A percentile compares a stretch with the other conserved stretches of the same genome.
Evolutionary conservation across 345 rosid species (phyloP).

Genomic region (Rhizophora mangle): DNA sequence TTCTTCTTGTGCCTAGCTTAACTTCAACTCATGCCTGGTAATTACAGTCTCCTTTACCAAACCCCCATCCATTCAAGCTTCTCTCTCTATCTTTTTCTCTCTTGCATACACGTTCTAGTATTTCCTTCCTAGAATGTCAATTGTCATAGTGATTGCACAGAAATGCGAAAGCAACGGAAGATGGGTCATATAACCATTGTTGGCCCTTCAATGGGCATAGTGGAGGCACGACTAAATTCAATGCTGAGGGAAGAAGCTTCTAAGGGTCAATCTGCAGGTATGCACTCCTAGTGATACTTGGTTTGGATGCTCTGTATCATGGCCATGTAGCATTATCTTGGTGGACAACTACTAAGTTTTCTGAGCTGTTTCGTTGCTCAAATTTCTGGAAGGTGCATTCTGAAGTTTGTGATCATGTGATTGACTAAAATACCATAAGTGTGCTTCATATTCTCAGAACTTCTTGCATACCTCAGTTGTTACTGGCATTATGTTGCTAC

Average conservation of each 20-base stretch:
- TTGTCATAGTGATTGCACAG: constrained; percentile 32
- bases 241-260: constrained; percentile 48
- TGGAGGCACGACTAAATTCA: constrained; percentile 54
- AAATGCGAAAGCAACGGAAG: constrained; percentile 89
- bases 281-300: constrained; percentile 18
- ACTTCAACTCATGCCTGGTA: neutral
- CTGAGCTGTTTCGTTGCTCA: neutral
- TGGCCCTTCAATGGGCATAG: constrained; percentile 63
- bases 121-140: neutral
- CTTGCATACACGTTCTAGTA: neutral
- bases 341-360: no score
- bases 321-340: no score
- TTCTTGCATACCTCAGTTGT: no score
- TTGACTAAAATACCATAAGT: constrained; percentile 1
- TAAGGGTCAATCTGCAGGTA: constrained; percentile 45
- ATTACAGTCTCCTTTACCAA: neutral
- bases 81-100: neutral
- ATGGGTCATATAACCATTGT: constrained; percentile 93
- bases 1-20: neutral
- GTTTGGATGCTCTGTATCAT: neutral
- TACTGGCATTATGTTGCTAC: neutral
- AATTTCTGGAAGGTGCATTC: constrained; percentile 1
- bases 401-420: neutral
- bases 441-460: no score
- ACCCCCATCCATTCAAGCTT: neutral